Evolutionary conservation across 2,329 filamentous ascomycete species (phyloP).

Genomic region (Pezicula carpinea): DNA sequence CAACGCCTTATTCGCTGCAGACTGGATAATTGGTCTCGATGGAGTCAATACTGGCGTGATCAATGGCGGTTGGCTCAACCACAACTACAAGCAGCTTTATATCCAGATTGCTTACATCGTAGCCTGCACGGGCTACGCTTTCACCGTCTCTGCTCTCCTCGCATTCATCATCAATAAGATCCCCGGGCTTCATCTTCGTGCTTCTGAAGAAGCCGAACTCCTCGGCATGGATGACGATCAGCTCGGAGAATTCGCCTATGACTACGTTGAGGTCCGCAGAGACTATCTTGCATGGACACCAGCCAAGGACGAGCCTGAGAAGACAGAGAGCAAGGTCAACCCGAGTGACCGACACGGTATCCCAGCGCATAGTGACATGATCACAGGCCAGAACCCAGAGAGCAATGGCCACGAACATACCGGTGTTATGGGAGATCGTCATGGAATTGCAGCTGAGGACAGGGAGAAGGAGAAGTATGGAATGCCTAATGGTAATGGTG

Average conservation of each 20-base stretch:
- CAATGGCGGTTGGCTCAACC: conserved; percentile 68
- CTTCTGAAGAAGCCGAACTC: conserved; percentile 76
- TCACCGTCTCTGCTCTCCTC: conserved; percentile 68
- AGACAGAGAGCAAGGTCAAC: conserved; percentile 48
- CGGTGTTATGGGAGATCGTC: conserved; percentile 45
- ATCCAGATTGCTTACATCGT: conserved; percentile 75
- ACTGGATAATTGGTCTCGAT: conserved; percentile 69
- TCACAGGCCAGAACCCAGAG: conserved; percentile 48
- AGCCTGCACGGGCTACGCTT: conserved; percentile 62
- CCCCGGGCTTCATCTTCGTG: conserved; percentile 74
- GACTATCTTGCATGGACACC: conserved; percentile 88
- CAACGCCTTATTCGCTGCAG: conserved; percentile 67
- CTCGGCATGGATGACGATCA: conserved; percentile 88
- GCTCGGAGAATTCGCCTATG: conserved; percentile 85
- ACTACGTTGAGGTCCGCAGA: conserved; percentile 83
- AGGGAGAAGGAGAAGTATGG: conserved; percentile 19
- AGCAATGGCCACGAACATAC: conserved; percentile 34
- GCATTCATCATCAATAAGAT: conserved; percentile 71
- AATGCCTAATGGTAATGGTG: background rate
- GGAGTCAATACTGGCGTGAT: conserved; percentile 65
- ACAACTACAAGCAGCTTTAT: conserved; percentile 70
- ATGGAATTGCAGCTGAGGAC: conserved; percentile 45
- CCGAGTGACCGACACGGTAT: conserved; percentile 69
- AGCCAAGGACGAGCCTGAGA: conserved; percentile 56
- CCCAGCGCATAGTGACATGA: conserved; percentile 62